These are phyloP conservation scores for Myriosclerotinia curreyana DNA, from an alignment of 2,329 filamentous ascomycete species.

Conservation along the genomic window DNA sequence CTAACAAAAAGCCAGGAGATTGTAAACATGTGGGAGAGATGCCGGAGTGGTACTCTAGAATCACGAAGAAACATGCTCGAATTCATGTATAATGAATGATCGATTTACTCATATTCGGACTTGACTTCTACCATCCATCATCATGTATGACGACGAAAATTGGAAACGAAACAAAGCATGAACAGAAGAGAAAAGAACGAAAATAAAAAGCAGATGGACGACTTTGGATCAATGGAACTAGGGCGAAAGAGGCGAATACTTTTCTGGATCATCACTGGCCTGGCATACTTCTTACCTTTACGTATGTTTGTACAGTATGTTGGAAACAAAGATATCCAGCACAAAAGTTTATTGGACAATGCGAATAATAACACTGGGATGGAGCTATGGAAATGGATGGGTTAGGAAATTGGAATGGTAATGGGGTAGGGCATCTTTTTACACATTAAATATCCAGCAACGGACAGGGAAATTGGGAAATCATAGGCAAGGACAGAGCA, in stretches of 20 bases:
- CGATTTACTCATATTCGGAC: neutral
- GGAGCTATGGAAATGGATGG: slow-evolving; percentile 14
- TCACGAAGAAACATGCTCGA: slow-evolving; percentile 15
- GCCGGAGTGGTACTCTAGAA: slow-evolving; percentile 18
- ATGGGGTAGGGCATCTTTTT: slow-evolving; percentile 16
- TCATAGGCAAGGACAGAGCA: neutral
- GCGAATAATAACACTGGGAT: slow-evolving; percentile 1
- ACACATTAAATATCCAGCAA: slow-evolving; percentile 21
- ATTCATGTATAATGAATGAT: slow-evolving; percentile 15
- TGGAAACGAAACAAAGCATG: neutral
- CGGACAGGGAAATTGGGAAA: slow-evolving; percentile 13
- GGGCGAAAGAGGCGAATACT: neutral
- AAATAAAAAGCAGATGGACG: neutral
- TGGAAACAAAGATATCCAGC: slow-evolving; percentile 1
- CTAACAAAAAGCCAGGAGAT: slow-evolving; percentile 13
- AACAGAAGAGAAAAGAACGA: neutral
- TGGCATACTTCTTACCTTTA: neutral
- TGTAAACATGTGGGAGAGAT: slow-evolving; percentile 17
- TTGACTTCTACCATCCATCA: neutral
- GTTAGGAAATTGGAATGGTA: neutral
- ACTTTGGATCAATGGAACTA: neutral
- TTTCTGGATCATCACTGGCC: slow-evolving; percentile 6
- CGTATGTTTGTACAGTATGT: slow-evolving; percentile 13
- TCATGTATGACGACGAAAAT: slow-evolving; percentile 13
- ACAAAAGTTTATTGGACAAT: slow-evolving; percentile 1